phyloP scores from a whole-genome alignment of 306 rosid genomes.

The Vicia villosa region DNA sequence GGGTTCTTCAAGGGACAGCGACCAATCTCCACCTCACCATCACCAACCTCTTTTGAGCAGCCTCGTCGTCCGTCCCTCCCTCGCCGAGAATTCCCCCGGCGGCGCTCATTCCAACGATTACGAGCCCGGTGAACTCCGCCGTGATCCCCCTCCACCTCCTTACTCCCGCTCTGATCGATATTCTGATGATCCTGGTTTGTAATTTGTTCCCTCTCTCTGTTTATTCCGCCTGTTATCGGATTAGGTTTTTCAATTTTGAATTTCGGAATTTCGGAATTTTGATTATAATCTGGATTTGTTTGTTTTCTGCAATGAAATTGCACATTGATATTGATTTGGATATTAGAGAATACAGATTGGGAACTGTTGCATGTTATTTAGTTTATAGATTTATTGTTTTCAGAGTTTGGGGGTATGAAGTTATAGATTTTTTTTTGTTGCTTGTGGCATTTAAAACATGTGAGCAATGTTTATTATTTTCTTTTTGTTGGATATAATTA shows the following conservation, averaged over 20 bases:
- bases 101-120: constrained; percentile 35
- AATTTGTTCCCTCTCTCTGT: constrained; percentile 34
- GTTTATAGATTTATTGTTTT: neutral
- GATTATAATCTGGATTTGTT: neutral
- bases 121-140: constrained; percentile 47
- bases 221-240: neutral
- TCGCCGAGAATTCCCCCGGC: constrained; percentile 25
- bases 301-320: neutral
- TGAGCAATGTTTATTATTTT: neutral
- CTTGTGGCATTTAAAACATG: neutral
- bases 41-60: constrained; percentile 55
- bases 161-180: constrained; percentile 50
- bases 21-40: constrained; percentile 45
- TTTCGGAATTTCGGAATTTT: neutral
- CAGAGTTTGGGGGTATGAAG: neutral
- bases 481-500: neutral
- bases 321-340: neutral
- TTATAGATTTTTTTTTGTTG: neutral
- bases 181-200: constrained; percentile 49
- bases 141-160: constrained; percentile 42
- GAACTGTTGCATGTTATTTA: neutral
- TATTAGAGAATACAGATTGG: neutral
- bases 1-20: constrained; percentile 46
- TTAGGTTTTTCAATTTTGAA: constrained; percentile 13
- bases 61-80: constrained; percentile 54